phyloP scores from a whole-genome alignment of 768 basidiomycete genomes.

The Tylopilus cervinicoccineus region DNA sequence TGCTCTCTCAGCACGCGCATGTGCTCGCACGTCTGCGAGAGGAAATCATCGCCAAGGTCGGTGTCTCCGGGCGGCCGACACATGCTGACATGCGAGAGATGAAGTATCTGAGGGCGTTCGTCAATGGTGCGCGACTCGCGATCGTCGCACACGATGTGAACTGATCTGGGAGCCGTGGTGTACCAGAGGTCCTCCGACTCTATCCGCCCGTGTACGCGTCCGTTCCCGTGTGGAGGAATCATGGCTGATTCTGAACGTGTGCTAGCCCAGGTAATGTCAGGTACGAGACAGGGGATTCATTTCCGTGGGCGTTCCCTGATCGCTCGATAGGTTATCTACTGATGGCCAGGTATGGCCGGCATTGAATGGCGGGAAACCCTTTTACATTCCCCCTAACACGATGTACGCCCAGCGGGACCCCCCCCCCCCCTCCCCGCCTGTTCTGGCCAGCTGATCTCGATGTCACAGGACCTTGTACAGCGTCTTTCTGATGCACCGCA shows the following conservation, averaged over 20 bases:
- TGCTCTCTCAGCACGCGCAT: slow-evolving; percentile 49
- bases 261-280: slow-evolving; percentile 23
- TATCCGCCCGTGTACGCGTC: slow-evolving; percentile 28
- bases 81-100: slow-evolving; percentile 57
- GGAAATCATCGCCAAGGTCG: slow-evolving; percentile 54
- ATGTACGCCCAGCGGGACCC: slow-evolving; percentile 12
- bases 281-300: slow-evolving; percentile 1
- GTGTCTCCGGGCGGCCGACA: slow-evolving; percentile 44
- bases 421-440: neutral
- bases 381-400: slow-evolving; percentile 48
- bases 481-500: slow-evolving; percentile 36
- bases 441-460: neutral
- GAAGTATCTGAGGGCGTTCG: slow-evolving; percentile 61
- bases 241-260: slow-evolving; percentile 1
- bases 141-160: neutral
- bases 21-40: slow-evolving; percentile 46
- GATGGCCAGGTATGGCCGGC: slow-evolving; percentile 20
- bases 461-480: slow-evolving; percentile 11
- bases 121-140: slow-evolving; percentile 45
- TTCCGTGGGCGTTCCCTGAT: neutral
- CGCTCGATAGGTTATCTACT: slow-evolving; percentile 8
- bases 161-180: neutral
- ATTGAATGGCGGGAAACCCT: slow-evolving; percentile 37
- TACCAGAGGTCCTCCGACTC: slow-evolving; percentile 32
- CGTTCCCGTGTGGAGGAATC: neutral